phyloP scores from a whole-genome alignment of 495 filamentous ascomycete species.

The Penicillium argentinense region DNA sequence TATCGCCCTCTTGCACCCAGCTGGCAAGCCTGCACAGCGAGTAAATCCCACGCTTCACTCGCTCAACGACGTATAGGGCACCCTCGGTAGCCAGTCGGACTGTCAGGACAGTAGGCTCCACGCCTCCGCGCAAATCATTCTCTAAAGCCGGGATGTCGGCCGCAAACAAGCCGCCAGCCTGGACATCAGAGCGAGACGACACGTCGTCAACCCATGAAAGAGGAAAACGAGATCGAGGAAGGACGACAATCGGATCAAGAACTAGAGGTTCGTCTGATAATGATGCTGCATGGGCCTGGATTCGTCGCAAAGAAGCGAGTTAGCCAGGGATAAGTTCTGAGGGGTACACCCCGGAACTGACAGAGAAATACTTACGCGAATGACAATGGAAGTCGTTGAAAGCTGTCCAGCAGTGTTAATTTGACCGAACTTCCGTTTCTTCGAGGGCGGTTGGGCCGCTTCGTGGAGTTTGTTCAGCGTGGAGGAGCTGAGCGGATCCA shows the following conservation, averaged over 20 bases:
- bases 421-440: constrained; percentile 37
- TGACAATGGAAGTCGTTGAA: constrained; percentile 29
- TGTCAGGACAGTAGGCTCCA: constrained; percentile 56
- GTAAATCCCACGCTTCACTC: constrained; percentile 65
- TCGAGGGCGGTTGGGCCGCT: constrained; percentile 22
- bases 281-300: constrained; percentile 58
- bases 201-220: constrained; percentile 60
- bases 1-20: constrained; percentile 54
- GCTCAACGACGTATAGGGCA: constrained; percentile 69
- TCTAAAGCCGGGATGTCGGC: constrained; percentile 63
- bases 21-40: constrained; percentile 66
- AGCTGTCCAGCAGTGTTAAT: constrained; percentile 23
- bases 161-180: constrained; percentile 54
- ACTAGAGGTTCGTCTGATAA: constrained; percentile 57
- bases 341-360: too few species aligned
- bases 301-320: constrained; percentile 4
- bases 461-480: constrained; percentile 35
- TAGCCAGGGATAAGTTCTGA: constrained; percentile 3
- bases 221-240: constrained; percentile 60
- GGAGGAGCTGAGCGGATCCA: constrained; percentile 35
- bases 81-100: constrained; percentile 60
- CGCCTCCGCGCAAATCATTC: constrained; percentile 39
- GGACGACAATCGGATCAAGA: constrained; percentile 58
- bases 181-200: constrained; percentile 51
- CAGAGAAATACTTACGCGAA: constrained; percentile 25